Conservation (phyloP, 371 early-diverging fungal genomes). For the Lichtheimia hyalospora region DNA sequence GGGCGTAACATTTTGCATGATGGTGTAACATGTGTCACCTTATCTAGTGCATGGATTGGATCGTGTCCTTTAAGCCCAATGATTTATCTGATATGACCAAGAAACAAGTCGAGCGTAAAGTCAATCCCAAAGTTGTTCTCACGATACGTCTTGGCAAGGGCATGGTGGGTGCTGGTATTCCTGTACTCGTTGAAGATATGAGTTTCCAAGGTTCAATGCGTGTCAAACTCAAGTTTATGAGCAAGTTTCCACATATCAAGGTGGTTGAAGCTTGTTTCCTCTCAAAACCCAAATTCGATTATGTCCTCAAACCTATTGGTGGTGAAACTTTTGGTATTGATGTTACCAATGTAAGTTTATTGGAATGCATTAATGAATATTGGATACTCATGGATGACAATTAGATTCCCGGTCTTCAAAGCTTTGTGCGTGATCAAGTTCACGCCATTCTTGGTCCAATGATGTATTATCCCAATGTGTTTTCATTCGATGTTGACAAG, state of each 20-base stretch:
- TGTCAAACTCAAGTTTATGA: constrained; percentile 81
- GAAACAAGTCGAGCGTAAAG: constrained; percentile 61
- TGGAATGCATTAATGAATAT: not conserved
- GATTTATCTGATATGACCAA: constrained; percentile 71
- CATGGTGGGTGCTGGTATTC: constrained; percentile 88
- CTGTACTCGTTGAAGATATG: constrained; percentile 92
- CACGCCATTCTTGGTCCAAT: constrained; percentile 73
- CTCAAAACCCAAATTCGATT: constrained; percentile 90
- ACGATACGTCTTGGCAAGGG: constrained; percentile 89
- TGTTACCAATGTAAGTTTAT: constrained; percentile 63
- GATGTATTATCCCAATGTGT: constrained; percentile 86
- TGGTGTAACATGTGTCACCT: not conserved
- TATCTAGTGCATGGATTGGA: constrained; percentile 88
- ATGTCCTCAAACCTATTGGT: constrained; percentile 91
- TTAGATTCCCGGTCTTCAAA: constrained; percentile 79
- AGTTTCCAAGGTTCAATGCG: constrained; percentile 86
- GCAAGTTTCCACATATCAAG: constrained; percentile 88
- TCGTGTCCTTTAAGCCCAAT: constrained; percentile 81
- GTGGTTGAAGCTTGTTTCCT: constrained; percentile 88
- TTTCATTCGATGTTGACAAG: constrained; percentile 79
- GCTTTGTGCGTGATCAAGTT: constrained; percentile 81
- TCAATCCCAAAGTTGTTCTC: constrained; percentile 92
- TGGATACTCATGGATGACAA: not conserved
- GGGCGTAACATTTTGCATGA: not conserved
- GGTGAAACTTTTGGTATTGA: constrained; percentile 86